Conservation (phyloP, 768 basidiomycete genomes). For the Rhodotorula sphaerocarpa region DNA sequence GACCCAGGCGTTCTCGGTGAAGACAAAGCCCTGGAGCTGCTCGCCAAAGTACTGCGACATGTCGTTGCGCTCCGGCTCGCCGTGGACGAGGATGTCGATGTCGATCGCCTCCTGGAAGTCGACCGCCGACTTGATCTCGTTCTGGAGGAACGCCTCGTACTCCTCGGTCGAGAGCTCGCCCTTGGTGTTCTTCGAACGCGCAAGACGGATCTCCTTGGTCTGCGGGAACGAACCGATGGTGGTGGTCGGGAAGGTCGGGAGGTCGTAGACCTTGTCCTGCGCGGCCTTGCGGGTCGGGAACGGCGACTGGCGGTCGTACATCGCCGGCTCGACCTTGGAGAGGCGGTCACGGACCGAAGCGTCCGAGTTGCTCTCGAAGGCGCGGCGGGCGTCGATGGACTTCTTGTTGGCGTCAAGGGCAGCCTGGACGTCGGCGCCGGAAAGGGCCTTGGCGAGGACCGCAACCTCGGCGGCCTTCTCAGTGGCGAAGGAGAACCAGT, state of each 20-base stretch:
- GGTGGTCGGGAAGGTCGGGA: constrained; percentile 72
- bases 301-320: constrained; percentile 77
- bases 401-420: constrained; percentile 79
- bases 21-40: constrained; percentile 85
- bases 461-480: constrained; percentile 93
- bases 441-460: constrained; percentile 71
- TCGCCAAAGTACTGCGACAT: constrained; percentile 99
- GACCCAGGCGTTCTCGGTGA: constrained; percentile 98
- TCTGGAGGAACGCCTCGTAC: constrained; percentile 97
- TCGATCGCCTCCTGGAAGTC: constrained; percentile 95
- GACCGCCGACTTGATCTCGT: constrained; percentile 87
- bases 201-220: constrained; percentile 97
- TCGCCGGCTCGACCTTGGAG: constrained; percentile 74
- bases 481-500: constrained; percentile 97
- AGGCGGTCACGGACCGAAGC: constrained; percentile 92
- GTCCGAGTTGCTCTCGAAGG: constrained; percentile 88
- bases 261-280: constrained; percentile 76
- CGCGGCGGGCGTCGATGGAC: constrained; percentile 87
- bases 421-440: constrained; percentile 58
- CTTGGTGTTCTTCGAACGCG: constrained; percentile 91
- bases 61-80: constrained; percentile 90
- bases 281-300: constrained; percentile 79
- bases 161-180: constrained; percentile 72
- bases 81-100: constrained; percentile 94
- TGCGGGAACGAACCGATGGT: constrained; percentile 52